Evolutionary conservation across 805 yeast species (phyloP).

Genomic region (Starmerella geochares): DNA sequence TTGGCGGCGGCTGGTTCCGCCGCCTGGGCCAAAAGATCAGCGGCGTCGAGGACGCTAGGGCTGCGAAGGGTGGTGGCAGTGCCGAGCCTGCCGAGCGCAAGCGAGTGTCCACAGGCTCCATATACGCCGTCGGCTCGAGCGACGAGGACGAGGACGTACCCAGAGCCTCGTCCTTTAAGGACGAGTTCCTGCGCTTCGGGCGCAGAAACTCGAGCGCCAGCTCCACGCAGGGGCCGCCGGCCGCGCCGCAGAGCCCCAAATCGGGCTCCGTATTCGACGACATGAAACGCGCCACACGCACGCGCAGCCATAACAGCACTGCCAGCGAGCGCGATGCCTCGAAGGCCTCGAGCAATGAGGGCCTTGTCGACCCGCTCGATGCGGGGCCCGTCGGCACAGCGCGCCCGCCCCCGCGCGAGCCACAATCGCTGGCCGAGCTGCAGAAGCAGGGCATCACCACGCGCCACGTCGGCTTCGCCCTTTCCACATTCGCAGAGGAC

Average conservation of each 20-base stretch:
- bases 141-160: neutral
- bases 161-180: neutral
- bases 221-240: neutral
- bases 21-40: slow-evolving; percentile 6
- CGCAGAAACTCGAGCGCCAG: neutral
- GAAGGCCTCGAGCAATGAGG: neutral
- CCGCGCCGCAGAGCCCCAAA: neutral
- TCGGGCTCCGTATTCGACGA: neutral
- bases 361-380: neutral
- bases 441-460: slow-evolving; percentile 10
- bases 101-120: slow-evolving; percentile 1
- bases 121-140: neutral
- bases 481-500: slow-evolving; percentile 60
- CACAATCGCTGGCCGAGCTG: slow-evolving; percentile 15
- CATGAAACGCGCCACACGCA: slow-evolving; percentile 1
- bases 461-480: slow-evolving; percentile 44
- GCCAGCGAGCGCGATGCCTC: neutral
- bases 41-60: neutral
- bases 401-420: too few species aligned
- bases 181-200: neutral
- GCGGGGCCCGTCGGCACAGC: too few species aligned
- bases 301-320: slow-evolving; percentile 3
- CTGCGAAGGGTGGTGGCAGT: neutral
- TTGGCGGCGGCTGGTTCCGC: slow-evolving; percentile 1
- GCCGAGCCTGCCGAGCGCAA: neutral